These are phyloP conservation scores for Pseudophaeomoniella oleicola DNA, from an alignment of 2,329 filamentous ascomycete species.

Conservation along the genomic window DNA sequence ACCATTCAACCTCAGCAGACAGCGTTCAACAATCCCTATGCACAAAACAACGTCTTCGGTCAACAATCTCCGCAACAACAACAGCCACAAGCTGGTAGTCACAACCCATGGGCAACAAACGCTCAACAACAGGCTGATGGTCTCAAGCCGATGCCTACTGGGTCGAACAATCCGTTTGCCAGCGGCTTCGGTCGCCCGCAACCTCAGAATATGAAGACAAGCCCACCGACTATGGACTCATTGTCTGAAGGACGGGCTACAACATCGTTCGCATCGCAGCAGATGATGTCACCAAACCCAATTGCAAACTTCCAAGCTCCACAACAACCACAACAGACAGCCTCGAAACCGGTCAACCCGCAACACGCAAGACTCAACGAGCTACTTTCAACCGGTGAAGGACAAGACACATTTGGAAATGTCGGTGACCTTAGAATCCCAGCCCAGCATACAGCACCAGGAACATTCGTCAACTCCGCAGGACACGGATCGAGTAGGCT, in stretches of 20 bases:
- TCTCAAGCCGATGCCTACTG: conserved; percentile 71
- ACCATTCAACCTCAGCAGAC: conserved; percentile 45
- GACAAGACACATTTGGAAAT: conserved; percentile 94
- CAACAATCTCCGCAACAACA: conserved; percentile 31
- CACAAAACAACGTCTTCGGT: conserved; percentile 25
- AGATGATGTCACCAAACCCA: conserved; percentile 38
- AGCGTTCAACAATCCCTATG: conserved; percentile 48
- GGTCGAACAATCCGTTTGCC: conserved; percentile 96
- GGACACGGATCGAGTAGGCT: conserved; percentile 63
- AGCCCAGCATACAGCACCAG: conserved; percentile 88
- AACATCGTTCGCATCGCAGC: conserved; percentile 30
- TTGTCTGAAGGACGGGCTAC: conserved; percentile 76
- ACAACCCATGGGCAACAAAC: conserved; percentile 79
- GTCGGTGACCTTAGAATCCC: conserved; percentile 92
- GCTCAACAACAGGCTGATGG: conserved; percentile 45
- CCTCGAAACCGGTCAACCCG: conserved; percentile 30
- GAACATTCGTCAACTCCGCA: conserved; percentile 91
- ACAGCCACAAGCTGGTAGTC: conserved; percentile 61
- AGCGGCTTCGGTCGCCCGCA: conserved; percentile 38
- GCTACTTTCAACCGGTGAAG: conserved; percentile 73
- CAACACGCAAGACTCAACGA: conserved; percentile 66
- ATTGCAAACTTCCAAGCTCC: conserved; percentile 32
- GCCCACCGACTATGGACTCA: conserved; percentile 57
- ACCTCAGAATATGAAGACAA: conserved; percentile 42
- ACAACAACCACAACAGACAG: conserved; percentile 23